Conservation (phyloP, 1,139 yeast species). For the Hyphopichia pseudoburtonii region DNA sequence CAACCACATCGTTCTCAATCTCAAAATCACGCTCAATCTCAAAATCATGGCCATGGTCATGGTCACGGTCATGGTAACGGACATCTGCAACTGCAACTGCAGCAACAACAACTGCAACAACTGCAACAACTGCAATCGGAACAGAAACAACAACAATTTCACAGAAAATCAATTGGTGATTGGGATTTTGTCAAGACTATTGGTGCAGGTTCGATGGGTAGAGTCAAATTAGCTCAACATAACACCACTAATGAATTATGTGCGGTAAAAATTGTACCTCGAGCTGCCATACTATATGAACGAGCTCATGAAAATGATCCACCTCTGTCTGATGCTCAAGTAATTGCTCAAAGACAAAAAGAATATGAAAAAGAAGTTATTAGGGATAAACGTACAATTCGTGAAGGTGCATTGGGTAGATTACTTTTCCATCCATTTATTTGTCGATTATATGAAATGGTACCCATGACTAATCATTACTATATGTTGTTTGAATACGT, state of each 20-base stretch:
- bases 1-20: too few species aligned
- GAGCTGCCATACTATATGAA: slow-evolving; percentile 75
- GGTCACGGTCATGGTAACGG: slow-evolving; percentile 8
- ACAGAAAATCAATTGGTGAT: slow-evolving; percentile 89
- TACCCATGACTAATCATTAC: slow-evolving; percentile 94
- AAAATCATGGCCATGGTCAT: slow-evolving; percentile 7
- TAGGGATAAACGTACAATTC: slow-evolving; percentile 85
- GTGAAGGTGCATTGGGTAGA: slow-evolving; percentile 94
- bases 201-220: slow-evolving; percentile 99
- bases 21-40: slow-evolving; percentile 10
- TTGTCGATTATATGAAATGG: slow-evolving; percentile 89
- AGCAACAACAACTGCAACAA: slow-evolving; percentile 9
- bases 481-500: slow-evolving; percentile 97
- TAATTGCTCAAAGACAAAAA: slow-evolving; percentile 61
- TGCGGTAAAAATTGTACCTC: slow-evolving; percentile 80
- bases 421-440: slow-evolving; percentile 89
- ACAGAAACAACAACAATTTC: slow-evolving; percentile 52
- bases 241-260: slow-evolving; percentile 78
- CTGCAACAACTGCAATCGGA: slow-evolving; percentile 15
- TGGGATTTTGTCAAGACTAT: slow-evolving; percentile 96
- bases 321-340: slow-evolving; percentile 57
- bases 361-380: slow-evolving; percentile 86
- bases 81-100: slow-evolving; percentile 11
- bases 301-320: slow-evolving; percentile 76
- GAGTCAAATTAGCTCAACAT: slow-evolving; percentile 91